These are phyloP conservation scores for Triticum dicoccoides DNA, from an alignment of 176 grass and related monocot species.

Conservation along the genomic window DNA sequence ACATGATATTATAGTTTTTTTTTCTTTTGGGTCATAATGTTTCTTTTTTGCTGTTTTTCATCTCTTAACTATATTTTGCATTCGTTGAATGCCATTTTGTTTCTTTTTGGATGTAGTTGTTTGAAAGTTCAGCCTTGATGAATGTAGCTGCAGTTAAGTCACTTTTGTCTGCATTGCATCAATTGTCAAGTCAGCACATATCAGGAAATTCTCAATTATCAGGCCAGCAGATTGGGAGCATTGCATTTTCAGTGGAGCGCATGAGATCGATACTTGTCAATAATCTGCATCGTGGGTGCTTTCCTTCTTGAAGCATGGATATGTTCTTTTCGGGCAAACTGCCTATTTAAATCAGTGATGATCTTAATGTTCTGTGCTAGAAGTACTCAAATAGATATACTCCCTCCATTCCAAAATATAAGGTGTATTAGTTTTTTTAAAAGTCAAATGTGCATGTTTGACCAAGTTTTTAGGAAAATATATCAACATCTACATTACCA, in stretches of 20 bases:
- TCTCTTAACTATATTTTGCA: slow-evolving; percentile 8
- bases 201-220: slow-evolving; percentile 54
- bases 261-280: slow-evolving; percentile 93
- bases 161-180: slow-evolving; percentile 83
- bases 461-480: too few species aligned
- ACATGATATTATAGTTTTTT: not conserved
- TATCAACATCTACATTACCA: too few species aligned
- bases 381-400: slow-evolving; percentile 18
- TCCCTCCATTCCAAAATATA: too few species aligned
- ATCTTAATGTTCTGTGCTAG: slow-evolving; percentile 20
- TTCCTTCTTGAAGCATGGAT: slow-evolving; percentile 23
- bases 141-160: slow-evolving; percentile 89
- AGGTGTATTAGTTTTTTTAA: too few species aligned
- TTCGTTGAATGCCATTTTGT: slow-evolving; percentile 22
- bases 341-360: not conserved
- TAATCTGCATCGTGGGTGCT: slow-evolving; percentile 76
- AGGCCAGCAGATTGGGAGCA: slow-evolving; percentile 71
- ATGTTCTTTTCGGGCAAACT: not conserved
- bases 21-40: not conserved
- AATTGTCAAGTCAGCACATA: slow-evolving; percentile 92
- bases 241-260: slow-evolving; percentile 91
- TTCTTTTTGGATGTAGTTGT: slow-evolving; percentile 69
- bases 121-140: slow-evolving; percentile 99
- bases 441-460: too few species aligned
- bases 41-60: slow-evolving; percentile 17